These are phyloP conservation scores for Lodderomyces parapsilosis DNA, from an alignment of 1,139 yeast species.

Conservation along the genomic window DNA sequence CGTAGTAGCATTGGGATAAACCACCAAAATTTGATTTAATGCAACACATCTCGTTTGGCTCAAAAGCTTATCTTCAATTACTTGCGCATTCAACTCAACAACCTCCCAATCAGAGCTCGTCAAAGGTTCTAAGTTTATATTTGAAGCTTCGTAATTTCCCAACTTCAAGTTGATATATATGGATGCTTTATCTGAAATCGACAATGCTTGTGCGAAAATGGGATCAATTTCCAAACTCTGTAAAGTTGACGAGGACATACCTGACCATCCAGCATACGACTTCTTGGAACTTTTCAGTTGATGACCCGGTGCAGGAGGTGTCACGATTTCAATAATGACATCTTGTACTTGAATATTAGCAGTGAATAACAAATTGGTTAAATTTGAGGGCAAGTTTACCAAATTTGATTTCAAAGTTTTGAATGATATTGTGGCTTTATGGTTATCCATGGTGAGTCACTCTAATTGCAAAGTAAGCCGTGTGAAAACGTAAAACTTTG, in stretches of 20 bases:
- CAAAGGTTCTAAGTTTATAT: constrained; percentile 75
- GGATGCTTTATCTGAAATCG: constrained; percentile 40
- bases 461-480: too few relatives aligned
- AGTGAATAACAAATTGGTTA: constrained; percentile 48
- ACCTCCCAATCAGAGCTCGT: constrained; percentile 87
- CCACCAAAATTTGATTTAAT: constrained; percentile 57
- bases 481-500: too few relatives aligned
- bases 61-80: constrained; percentile 70
- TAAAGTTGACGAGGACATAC: constrained; percentile 44
- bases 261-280: constrained; percentile 79
- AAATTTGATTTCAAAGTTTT: constrained; percentile 51
- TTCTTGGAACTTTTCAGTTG: constrained; percentile 13
- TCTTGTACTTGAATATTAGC: constrained; percentile 60
- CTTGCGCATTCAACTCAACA: constrained; percentile 78
- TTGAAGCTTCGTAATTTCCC: constrained; percentile 50
- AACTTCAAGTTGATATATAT: constrained; percentile 45
- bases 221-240: constrained; percentile 42
- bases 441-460: constrained; percentile 34
- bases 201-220: constrained; percentile 46
- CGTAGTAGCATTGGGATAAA: constrained; percentile 68
- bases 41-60: constrained; percentile 81
- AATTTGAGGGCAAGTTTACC: constrained; percentile 55
- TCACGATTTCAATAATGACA: constrained; percentile 51
- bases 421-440: constrained; percentile 28
- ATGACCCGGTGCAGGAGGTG: constrained; percentile 16